These are phyloP conservation scores for Pilatotrama ljubarskyi DNA, from an alignment of 768 basidiomycete genomes.

Conservation along the genomic window DNA sequence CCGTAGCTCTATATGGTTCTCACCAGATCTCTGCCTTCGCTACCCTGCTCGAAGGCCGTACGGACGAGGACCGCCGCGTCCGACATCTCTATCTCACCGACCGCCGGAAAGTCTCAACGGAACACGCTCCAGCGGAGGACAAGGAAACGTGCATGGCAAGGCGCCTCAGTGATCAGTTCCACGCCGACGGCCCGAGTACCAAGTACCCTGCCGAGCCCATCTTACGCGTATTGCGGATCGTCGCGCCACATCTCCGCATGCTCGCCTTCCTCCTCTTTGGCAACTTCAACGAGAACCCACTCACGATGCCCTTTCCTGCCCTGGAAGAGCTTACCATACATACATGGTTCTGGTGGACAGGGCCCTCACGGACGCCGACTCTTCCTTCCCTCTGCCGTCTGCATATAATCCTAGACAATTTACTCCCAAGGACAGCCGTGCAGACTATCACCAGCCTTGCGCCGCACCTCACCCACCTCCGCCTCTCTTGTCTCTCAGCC, in stretches of 20 bases:
- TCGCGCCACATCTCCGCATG: not conserved
- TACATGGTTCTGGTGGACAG: too few species aligned
- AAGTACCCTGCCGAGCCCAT: too few species aligned
- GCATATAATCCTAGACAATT: too few species aligned
- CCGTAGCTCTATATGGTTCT: not conserved
- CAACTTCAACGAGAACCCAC: not conserved
- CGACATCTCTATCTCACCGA: not conserved
- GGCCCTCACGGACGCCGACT: too few species aligned
- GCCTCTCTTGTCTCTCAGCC: not conserved
- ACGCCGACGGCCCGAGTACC: too few species aligned
- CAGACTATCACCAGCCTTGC: not conserved
- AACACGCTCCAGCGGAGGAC: not conserved
- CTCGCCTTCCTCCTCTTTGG: not conserved
- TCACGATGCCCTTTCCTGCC: not conserved
- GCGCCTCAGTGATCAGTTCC: too few species aligned
- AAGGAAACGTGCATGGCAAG: not conserved
- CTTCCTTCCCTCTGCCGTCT: too few species aligned
- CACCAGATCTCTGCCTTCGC: not conserved
- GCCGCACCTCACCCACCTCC: not conserved
- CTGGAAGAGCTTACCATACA: not conserved
- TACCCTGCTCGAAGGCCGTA: not conserved
- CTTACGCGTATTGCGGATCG: not conserved
- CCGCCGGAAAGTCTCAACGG: not conserved
- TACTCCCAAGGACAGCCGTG: not conserved
- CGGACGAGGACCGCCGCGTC: not conserved